Percentiles rank a stretch among this genome's conserved stretches.
These are phyloP conservation scores for Diphasiastrum complanatum DNA, from an alignment of 83 land plant species.

Conservation along the genomic window DNA sequence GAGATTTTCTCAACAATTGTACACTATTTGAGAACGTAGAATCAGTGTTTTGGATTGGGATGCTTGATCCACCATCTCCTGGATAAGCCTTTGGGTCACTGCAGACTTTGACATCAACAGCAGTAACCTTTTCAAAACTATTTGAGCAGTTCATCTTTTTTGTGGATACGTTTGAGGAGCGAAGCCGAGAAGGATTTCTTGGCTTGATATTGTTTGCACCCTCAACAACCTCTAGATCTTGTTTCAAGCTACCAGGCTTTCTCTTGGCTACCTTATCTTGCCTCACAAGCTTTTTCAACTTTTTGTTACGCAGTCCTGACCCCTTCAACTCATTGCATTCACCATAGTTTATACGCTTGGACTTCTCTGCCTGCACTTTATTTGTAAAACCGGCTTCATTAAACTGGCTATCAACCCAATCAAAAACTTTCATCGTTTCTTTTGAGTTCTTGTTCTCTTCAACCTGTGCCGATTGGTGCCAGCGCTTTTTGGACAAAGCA, in stretches of 20 bases:
- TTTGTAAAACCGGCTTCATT: slow-evolving; percentile 22
- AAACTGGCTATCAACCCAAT: slow-evolving; percentile 41
- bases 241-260: not conserved
- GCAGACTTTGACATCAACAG: no score
- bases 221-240: no score
- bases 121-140: no score
- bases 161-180: no score
- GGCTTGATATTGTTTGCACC: no score
- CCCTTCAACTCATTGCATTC: not conserved
- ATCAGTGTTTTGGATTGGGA: no score
- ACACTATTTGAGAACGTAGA: no score
- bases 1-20: no score
- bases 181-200: no score
- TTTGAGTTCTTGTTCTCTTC: slow-evolving; percentile 18
- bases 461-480: slow-evolving; percentile 35
- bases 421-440: slow-evolving; percentile 25
- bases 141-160: no score
- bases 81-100: no score
- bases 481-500: slow-evolving; percentile 10
- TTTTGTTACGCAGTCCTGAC: not conserved
- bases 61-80: no score
- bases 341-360: slow-evolving; percentile 3
- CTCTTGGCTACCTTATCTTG: not conserved
- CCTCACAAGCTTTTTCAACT: not conserved
- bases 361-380: slow-evolving; percentile 30